Evolutionary conservation across 2,329 filamentous ascomycete species (phyloP).

Genomic region (Arthroderma uncinatum): DNA sequence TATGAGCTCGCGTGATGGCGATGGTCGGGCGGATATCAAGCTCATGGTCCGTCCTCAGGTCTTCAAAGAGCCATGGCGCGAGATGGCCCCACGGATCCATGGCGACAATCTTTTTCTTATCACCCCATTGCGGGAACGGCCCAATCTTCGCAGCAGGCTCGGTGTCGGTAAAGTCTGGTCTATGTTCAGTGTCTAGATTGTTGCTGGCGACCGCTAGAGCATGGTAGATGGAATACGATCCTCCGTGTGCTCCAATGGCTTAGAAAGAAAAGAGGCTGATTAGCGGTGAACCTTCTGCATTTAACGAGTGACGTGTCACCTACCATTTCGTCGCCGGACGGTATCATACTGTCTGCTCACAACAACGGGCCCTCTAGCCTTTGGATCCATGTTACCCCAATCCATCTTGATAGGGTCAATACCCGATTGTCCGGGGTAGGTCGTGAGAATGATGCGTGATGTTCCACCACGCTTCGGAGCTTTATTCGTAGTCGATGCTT

Average conservation of each 20-base stretch:
- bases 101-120: constrained; percentile 87
- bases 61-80: constrained; percentile 69
- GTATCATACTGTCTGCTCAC: constrained; percentile 67
- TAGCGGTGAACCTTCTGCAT: neutral
- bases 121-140: constrained; percentile 79
- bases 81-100: constrained; percentile 95
- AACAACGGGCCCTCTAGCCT: constrained; percentile 71
- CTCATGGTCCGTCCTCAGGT: constrained; percentile 64
- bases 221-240: constrained; percentile 93
- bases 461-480: neutral
- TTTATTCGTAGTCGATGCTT: neutral
- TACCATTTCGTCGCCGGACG: constrained; percentile 70
- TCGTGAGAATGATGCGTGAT: constrained; percentile 55
- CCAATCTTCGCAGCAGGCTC: constrained; percentile 85
- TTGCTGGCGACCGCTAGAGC: constrained; percentile 86
- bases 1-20: constrained; percentile 82
- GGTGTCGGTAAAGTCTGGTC: constrained; percentile 68
- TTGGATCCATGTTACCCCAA: constrained; percentile 71
- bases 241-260: constrained; percentile 63
- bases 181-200: constrained; percentile 73
- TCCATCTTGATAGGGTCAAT: constrained; percentile 82
- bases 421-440: constrained; percentile 86
- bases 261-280: constrained; percentile 17
- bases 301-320: constrained; percentile 20
- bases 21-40: constrained; percentile 80